These are phyloP conservation scores for Xanthoconium purpureum DNA, from an alignment of 768 basidiomycete genomes.

Conservation along the genomic window DNA sequence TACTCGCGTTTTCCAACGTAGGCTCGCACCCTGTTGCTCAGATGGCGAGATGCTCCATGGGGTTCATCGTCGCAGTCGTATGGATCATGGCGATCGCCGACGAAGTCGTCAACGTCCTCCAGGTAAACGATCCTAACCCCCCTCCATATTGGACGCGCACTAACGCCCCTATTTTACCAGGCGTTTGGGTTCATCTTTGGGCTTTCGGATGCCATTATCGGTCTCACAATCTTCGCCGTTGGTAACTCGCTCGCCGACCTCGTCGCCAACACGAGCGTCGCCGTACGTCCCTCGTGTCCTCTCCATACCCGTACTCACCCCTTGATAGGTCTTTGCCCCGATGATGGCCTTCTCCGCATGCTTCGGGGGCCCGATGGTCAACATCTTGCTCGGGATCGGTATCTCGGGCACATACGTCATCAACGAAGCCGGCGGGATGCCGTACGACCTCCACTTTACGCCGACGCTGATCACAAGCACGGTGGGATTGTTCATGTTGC, in stretches of 20 bases:
- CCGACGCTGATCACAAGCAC: conserved; percentile 82
- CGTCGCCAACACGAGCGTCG: conserved; percentile 95
- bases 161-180: conserved; percentile 39
- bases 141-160: background rate
- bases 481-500: conserved; percentile 72
- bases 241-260: conserved; percentile 96
- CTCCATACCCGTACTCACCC: background rate
- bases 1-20: conserved; percentile 56
- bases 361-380: conserved; percentile 91
- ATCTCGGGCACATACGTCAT: conserved; percentile 88
- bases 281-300: conserved; percentile 45
- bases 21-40: conserved; percentile 56
- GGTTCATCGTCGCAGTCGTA: conserved; percentile 85
- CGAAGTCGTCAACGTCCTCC: conserved; percentile 88
- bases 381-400: conserved; percentile 88
- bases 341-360: conserved; percentile 96
- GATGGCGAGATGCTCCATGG: conserved; percentile 81
- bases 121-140: conserved; percentile 45
- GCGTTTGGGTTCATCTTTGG: conserved; percentile 93
- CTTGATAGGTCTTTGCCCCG: conserved; percentile 68
- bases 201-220: conserved; percentile 94
- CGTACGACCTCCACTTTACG: conserved; percentile 76
- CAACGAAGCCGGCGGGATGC: conserved; percentile 46
- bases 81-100: conserved; percentile 99
- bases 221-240: conserved; percentile 92